phyloP scores from a whole-genome alignment of 805 yeast species.

The Schwanniomyces vanrijiae region DNA sequence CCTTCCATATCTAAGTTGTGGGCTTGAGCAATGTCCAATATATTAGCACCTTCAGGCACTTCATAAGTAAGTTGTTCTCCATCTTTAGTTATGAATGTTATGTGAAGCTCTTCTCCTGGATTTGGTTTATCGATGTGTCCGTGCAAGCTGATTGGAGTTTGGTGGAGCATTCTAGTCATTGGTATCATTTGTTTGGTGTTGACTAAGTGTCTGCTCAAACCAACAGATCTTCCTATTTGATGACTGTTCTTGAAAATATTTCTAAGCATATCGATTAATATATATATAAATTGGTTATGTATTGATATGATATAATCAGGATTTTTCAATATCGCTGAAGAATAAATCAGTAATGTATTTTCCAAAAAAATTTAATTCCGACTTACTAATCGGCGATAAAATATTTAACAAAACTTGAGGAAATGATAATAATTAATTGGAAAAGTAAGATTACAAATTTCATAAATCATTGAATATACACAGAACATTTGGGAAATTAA shows the following conservation, averaged over 20 bases:
- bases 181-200: not conserved
- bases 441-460: not conserved
- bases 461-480: not conserved
- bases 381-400: not conserved
- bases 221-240: not conserved
- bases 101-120: constrained; percentile 81
- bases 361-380: constrained; percentile 1
- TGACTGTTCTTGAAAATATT: not conserved
- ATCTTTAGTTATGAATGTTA: constrained; percentile 90
- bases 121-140: constrained; percentile 90
- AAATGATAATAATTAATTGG: not conserved
- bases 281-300: not conserved
- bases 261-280: not conserved
- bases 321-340: not conserved
- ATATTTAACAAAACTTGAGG: not conserved
- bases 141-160: constrained; percentile 42
- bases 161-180: constrained; percentile 13
- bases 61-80: constrained; percentile 81
- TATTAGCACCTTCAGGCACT: constrained; percentile 88
- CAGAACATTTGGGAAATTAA: not conserved
- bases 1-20: constrained; percentile 93
- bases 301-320: not conserved
- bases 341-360: not conserved
- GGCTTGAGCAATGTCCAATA: constrained; percentile 94
- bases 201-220: not conserved